These are phyloP conservation scores for Metschnikowia gruessii DNA, from an alignment of 805 yeast species.

Conservation along the genomic window DNA sequence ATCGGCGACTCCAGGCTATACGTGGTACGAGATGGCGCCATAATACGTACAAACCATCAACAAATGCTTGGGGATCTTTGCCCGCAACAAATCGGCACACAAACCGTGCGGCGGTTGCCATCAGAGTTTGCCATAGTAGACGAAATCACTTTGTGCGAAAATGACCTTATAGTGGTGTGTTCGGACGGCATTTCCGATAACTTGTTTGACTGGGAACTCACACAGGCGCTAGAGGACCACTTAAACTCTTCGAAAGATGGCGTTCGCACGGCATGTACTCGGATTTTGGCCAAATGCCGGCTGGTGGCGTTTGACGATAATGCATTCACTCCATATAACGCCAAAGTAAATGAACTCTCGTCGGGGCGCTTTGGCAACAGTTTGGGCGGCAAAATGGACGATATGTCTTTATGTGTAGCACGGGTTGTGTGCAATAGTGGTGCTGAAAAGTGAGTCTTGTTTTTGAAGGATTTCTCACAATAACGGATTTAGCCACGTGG, in stretches of 20 bases:
- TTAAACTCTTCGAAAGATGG: constrained; percentile 27
- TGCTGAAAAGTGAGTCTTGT: not conserved
- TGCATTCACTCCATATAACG: constrained; percentile 53
- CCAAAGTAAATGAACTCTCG: constrained; percentile 45
- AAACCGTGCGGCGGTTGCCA: constrained; percentile 40
- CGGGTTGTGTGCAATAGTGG: constrained; percentile 29
- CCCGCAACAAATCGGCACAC: constrained; percentile 57
- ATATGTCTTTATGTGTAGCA: constrained; percentile 51
- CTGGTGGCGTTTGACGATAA: constrained; percentile 51
- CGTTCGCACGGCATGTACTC: constrained; percentile 39
- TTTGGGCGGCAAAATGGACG: constrained; percentile 55
- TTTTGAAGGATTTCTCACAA: too few relatives aligned
- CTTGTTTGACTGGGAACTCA: constrained; percentile 47
- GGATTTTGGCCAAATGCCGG: constrained; percentile 43
- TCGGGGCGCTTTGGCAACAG: constrained; percentile 31
- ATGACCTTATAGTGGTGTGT: constrained; percentile 46
- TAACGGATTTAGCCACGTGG: too few relatives aligned
- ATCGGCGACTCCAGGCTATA: constrained; percentile 52
- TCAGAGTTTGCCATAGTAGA: constrained; percentile 48
- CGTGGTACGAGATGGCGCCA: constrained; percentile 45
- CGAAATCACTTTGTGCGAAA: constrained; percentile 36
- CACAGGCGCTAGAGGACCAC: constrained; percentile 34
- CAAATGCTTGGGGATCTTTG: constrained; percentile 46
- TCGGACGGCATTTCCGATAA: constrained; percentile 57
- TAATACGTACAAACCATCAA: constrained; percentile 43